Evolutionary conservation across 805 yeast genomes (phyloP).

Genomic region (Saturnispora mendoncae): DNA sequence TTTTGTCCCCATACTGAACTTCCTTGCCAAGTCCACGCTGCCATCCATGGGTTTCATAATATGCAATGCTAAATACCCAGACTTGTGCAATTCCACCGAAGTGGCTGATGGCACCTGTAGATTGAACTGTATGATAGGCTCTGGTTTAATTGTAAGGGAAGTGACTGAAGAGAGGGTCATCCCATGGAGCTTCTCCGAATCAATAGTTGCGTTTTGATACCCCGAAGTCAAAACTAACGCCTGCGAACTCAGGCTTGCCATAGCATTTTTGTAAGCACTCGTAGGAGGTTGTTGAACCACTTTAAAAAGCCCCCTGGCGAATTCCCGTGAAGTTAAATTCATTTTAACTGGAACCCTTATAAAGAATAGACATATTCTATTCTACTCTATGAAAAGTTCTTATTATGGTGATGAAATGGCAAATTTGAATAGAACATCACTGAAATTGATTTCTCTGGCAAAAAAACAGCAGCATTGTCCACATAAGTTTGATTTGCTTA

Average conservation of each 20-base stretch:
- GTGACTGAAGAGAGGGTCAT: conserved; percentile 81
- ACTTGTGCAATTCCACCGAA: conserved; percentile 52
- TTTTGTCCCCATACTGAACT: conserved; percentile 49
- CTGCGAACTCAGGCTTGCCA: conserved; percentile 31
- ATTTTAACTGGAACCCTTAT: not conserved
- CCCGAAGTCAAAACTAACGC: conserved; percentile 55
- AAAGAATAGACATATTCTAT: too few relatives aligned
- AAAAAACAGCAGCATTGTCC: not conserved
- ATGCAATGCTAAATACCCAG: conserved; percentile 61
- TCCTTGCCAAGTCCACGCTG: conserved; percentile 52
- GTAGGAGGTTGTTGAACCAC: conserved; percentile 19
- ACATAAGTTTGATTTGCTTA: not conserved
- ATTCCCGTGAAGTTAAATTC: not conserved
- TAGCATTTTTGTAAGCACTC: conserved; percentile 26
- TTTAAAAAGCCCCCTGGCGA: conserved; percentile 11
- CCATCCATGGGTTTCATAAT: conserved; percentile 51
- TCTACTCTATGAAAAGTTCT: too few relatives aligned
- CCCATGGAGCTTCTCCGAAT: conserved; percentile 42
- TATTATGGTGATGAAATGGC: not conserved
- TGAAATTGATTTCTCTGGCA: not conserved
- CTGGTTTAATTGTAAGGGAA: conserved; percentile 70
- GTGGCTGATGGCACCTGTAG: conserved; percentile 82
- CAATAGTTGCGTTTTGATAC: conserved; percentile 17
- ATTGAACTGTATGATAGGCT: conserved; percentile 76
- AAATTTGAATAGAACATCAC: not conserved